Evolutionary conservation across 495 filamentous ascomycete genomes (phyloP).

Genomic region (Aspergillus biplanus): DNA sequence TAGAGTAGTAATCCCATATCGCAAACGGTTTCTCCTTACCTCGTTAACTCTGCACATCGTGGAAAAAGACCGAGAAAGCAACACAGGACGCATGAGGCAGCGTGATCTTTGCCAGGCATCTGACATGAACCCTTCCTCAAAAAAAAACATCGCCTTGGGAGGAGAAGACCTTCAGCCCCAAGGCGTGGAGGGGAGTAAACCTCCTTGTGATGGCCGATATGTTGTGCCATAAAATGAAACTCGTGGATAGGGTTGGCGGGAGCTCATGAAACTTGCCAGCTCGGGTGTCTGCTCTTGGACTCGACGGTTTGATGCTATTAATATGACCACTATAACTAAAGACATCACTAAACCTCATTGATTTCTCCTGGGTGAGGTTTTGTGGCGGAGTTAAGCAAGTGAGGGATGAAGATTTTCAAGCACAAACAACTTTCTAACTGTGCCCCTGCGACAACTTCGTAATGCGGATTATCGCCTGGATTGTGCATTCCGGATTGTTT

Average conservation of each 20-base stretch:
- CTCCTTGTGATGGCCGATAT: slow-evolving; percentile 14
- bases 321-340: not conserved
- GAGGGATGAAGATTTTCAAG: not conserved
- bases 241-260: slow-evolving; percentile 6
- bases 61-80: not conserved
- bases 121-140: not conserved
- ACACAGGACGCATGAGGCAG: not conserved
- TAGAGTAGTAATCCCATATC: not conserved
- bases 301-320: slow-evolving; percentile 15
- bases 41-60: not conserved
- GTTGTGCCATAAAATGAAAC: slow-evolving; percentile 21
- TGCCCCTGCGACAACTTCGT: slow-evolving; percentile 9
- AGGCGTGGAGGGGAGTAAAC: not conserved
- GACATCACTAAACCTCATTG: not conserved
- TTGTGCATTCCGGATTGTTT: slow-evolving; percentile 9
- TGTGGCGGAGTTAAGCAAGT: slow-evolving; percentile 2
- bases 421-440: not conserved
- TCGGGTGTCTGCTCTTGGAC: slow-evolving; percentile 10
- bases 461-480: not conserved
- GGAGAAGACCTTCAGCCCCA: slow-evolving; percentile 16
- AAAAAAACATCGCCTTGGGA: slow-evolving; percentile 1
- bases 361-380: not conserved
- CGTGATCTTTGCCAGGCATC: not conserved
- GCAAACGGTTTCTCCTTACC: not conserved
- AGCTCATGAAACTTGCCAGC: slow-evolving; percentile 16